These are phyloP conservation scores for Hypericum perforatum DNA, from an alignment of 345 rosid genomes.

Conservation along the genomic window DNA sequence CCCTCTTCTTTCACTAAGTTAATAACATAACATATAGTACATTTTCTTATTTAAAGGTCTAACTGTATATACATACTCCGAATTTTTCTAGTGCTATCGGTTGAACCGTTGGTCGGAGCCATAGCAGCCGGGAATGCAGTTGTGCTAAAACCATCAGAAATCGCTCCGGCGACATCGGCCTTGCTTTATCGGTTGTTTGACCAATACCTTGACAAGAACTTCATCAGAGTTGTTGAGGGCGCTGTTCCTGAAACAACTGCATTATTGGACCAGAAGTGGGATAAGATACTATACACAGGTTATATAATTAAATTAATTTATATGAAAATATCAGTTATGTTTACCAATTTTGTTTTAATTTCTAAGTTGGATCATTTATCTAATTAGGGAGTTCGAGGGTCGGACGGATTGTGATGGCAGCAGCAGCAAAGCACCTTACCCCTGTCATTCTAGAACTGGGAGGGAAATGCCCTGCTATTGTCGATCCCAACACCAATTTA, in stretches of 20 bases:
- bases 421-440: conserved; percentile 48
- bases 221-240: conserved; percentile 33
- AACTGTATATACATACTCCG: neutral
- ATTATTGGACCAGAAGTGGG: conserved; percentile 43
- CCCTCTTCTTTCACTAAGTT: neutral
- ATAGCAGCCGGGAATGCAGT: conserved; percentile 50
- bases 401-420: conserved; percentile 45
- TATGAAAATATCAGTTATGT: neutral
- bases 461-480: conserved; percentile 51
- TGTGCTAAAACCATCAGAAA: conserved; percentile 46
- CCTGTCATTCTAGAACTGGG: conserved; percentile 45
- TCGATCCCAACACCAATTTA: conserved; percentile 33
- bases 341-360: neutral
- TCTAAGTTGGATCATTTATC: neutral
- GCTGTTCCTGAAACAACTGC: conserved; percentile 39
- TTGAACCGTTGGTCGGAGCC: conserved; percentile 76
- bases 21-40: neutral
- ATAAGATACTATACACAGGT: conserved; percentile 50
- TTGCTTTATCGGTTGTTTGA: conserved; percentile 23
- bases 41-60: neutral
- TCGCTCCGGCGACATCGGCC: conserved; percentile 42
- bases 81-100: conserved; percentile 40
- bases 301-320: neutral
- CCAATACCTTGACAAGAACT: conserved; percentile 29
- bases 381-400: conserved; percentile 34